Base-by-base conservation (phyloP, 1,284 basidiomycete genomes). In the Peniophora sp. region DNA sequence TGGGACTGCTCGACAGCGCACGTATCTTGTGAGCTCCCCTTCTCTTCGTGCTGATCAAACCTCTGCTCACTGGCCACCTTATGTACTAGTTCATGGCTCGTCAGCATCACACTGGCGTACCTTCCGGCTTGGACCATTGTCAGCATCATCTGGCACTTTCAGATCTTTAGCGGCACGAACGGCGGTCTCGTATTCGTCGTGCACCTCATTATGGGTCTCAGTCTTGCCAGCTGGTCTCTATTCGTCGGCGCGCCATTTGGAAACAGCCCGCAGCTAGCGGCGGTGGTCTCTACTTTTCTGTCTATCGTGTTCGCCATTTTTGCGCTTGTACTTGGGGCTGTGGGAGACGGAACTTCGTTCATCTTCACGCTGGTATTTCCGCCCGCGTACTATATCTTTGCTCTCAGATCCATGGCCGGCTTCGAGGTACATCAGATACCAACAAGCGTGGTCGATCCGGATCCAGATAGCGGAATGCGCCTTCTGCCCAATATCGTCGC, bases 281-380 rank as follows among this genome's bases (percentile, higher is more conserved):
- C 85, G 0, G 79, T 88, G 3, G 71, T 71, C 1, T 73, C 85
- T 6, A 88, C 86, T 0, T 79, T 87, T 59, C 62, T 83, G 23
- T 70, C 79, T 8, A 75, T 90, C 53, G 58, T 88, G 3, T 73
- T 87, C 32, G 83, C 83, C 3, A 79, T 91, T 49, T 59, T 88
- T n/a, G 87, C 83, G 0, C 63, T 87, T 35, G 74, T 84, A 0
- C 70, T 83, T 52, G 66, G 68, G 23, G 56, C 60, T 18, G 72
- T 76, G 2, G 63, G 68, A 2, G 77, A 73, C 8, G 72, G 66
- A 2, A 70, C 68, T 1, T 78, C 78, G 6, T 76, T 79, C 50
- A 68, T 88, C 27, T 83, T 85, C 58, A 77, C 83, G 0, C 59
- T 92, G 47, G 64, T 91, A 36, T 88, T 90, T 61, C 88, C 88